Evolutionary conservation across 129 eudicot species (phyloP).

Genomic region (Flaveria linearis): DNA sequence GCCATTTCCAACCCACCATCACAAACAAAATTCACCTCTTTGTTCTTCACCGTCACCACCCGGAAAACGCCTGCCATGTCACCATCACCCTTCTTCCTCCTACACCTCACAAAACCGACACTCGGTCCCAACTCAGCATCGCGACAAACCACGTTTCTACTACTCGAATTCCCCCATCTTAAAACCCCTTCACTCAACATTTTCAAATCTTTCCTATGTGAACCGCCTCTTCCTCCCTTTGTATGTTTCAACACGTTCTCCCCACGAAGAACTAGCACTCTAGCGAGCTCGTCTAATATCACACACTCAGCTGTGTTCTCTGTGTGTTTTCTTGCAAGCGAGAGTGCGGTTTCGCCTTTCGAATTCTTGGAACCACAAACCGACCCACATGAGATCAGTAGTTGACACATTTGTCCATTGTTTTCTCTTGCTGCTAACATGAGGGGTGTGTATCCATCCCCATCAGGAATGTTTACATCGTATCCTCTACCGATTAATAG

Average conservation of each 20-base stretch:
- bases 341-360: conserved; percentile 76
- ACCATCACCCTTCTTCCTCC: conserved; percentile 64
- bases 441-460: conserved; percentile 84
- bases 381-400: conserved; percentile 66
- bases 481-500: conserved; percentile 61
- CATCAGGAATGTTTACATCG: conserved; percentile 70
- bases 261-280: conserved; percentile 57
- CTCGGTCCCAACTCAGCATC: conserved; percentile 80
- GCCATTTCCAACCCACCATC: conserved; percentile 84
- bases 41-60: conserved; percentile 71
- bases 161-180: conserved; percentile 78
- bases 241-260: conserved; percentile 62
- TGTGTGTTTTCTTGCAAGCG: conserved; percentile 55
- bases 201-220: conserved; percentile 57
- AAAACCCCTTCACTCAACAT: conserved; percentile 67
- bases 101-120: conserved; percentile 47
- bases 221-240: conserved; percentile 68
- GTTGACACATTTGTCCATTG: conserved; percentile 55
- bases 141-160: conserved; percentile 68
- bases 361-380: conserved; percentile 48
- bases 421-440: conserved; percentile 92
- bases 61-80: conserved; percentile 60
- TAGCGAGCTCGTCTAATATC: conserved; percentile 73
- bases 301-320: conserved; percentile 48
- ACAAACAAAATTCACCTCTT: conserved; percentile 95